Evolutionary conservation across 2,329 filamentous ascomycete genomes (phyloP), one percentile per base, ranked within the genome.

Genomic region (Phaeosphaeria sp.): DNA sequence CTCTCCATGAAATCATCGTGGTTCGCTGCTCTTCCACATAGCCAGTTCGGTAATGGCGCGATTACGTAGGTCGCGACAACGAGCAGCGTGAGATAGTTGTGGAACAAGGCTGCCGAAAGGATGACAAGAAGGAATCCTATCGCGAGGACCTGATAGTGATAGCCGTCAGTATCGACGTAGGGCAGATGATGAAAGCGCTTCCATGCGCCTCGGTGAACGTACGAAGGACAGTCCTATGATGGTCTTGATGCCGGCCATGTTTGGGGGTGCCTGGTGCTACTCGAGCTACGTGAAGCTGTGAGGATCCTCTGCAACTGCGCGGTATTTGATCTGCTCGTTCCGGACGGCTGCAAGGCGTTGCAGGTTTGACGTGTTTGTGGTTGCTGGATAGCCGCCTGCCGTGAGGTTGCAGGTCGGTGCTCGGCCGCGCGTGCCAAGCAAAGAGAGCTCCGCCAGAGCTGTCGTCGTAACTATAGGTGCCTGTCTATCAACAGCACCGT

Each of bases 101-200:
- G 87, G 86, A 90, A 99, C 68, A 99, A 88, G 50, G 95, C 95
- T 77, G 93, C 96, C 63, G 93, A 97, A 72, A 99, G 91, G 80
- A 99, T 99, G 69, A 98, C 95, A 68, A 99, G 92, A 72, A 99
- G 91, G 83, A 99, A 99, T 72, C 95, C 95, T 72, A 99, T 95
- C 70, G 95, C 95, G 66, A 99, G 92, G 77, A 99, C 84, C 89
- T 91, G 51, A 43, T 36, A 27, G 11, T 2, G n/a, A 2, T 6
- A 20, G 6, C 1, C 6, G 39, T 69, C 47, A 67, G 62, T 36
- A 23, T 21, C 33, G 41, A 20, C 2, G 44, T 23, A 1, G 23
- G 36, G 54, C 17, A 33, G 18, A 25, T n/a, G 36, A 21, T 46
- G 39, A 57, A 56, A 18, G 58, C 52, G 58, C 48, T 50, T 47